Evolutionary conservation across 1,284 basidiomycete genomes (phyloP).

Genomic region (Coriolopsis trogii): DNA sequence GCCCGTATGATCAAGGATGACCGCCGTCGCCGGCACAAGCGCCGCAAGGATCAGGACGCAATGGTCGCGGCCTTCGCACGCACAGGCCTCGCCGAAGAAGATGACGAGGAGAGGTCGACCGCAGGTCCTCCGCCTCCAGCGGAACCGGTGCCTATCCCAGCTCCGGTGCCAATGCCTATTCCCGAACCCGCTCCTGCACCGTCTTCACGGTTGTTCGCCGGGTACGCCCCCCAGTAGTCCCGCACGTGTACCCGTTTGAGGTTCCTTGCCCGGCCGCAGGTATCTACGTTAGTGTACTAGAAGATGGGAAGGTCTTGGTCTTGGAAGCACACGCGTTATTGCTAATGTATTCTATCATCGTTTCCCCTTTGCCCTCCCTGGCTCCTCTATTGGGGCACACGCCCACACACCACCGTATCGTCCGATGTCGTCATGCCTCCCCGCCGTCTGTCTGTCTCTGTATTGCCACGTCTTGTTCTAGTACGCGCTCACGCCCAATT

Average conservation of each 20-base stretch:
- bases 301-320: slow-evolving; percentile 16
- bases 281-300: slow-evolving; percentile 2
- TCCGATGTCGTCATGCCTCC: slow-evolving; percentile 10
- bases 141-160: slow-evolving; percentile 24
- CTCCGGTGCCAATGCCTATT: slow-evolving; percentile 22
- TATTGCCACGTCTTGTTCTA: slow-evolving; percentile 22
- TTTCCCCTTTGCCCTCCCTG: slow-evolving; percentile 7
- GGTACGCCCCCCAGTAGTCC: slow-evolving; percentile 15
- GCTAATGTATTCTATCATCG: slow-evolving; percentile 29
- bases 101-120: neutral
- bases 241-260: neutral
- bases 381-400: slow-evolving; percentile 10
- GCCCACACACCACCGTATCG: slow-evolving; percentile 1
- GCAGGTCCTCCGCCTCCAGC: slow-evolving; percentile 18
- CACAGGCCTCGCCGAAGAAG: slow-evolving; percentile 45
- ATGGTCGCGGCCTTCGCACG: slow-evolving; percentile 78
- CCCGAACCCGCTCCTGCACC: slow-evolving; percentile 15
- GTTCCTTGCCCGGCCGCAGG: neutral
- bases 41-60: slow-evolving; percentile 78
- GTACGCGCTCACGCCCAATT: slow-evolving; percentile 15
- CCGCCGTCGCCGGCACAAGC: slow-evolving; percentile 72
- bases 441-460: slow-evolving; percentile 9
- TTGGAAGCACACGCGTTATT: slow-evolving; percentile 23
- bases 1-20: slow-evolving; percentile 81
- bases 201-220: slow-evolving; percentile 6